Evolutionary conservation across 2,329 filamentous ascomycete genomes (phyloP), one percentile per base, ranked within the genome.

Genomic region (Mycosphaerelloides madeirae): DNA sequence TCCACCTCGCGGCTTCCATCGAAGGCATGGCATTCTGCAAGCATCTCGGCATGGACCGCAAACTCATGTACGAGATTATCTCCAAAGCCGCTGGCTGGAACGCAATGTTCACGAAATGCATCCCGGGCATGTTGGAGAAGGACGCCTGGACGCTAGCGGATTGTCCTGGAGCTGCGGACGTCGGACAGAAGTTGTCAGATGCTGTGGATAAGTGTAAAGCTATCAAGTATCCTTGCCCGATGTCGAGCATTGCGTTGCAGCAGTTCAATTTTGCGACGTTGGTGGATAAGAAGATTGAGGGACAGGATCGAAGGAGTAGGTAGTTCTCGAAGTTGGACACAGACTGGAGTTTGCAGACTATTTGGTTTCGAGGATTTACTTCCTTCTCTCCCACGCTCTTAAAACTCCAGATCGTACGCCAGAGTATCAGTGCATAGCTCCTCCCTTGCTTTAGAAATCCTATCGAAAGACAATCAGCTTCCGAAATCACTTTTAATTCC

Each of bases 11-110:
- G 8, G 70, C 71, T 0, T 68, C 70, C 1, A 69, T 73, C 0
- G 73, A 76, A 49, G 71, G 68, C 8, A 66, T 75, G 53, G 61
- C 68, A 0, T 74, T 75, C 53, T 72, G 71, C 38, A 65, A 67
- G 11, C 57, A 67, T 38, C 65, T 75, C 4, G 66, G 68, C 0
- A 66, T 73, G 14, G 69, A 74, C 49, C 58, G 72, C 28, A 57
- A 62, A 41, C 63, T 68, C 44, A 72, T 75, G 62, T 69, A 67
- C 52, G 65, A 66, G 9, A 68, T 75, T 38, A 71, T 75, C 34
- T 63, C 62, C 36, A 69, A 73, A 46, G 72, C 72, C 3, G 73
- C 72, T 0, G 73, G 72, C 2, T 68, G 66, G 41, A 73, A 67
- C 46, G 65, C 59, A 14, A 66, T 72, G 52, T 75, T 74, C 49